Conservation (phyloP, 2,329 filamentous ascomycete genomes). For the Plectosphaerella plurivora region DNA sequence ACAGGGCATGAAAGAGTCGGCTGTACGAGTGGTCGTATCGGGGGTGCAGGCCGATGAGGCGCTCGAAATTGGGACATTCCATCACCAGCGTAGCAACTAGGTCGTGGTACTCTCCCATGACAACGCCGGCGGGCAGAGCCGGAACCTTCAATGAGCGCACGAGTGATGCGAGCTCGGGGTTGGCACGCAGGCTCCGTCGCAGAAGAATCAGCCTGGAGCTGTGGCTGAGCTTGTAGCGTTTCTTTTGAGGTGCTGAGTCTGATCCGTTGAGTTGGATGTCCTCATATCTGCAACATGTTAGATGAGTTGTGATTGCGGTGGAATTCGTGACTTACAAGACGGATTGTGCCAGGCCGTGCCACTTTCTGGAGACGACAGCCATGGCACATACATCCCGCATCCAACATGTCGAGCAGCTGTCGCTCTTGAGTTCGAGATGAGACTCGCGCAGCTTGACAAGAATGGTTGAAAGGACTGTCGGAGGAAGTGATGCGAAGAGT, state of each 20-base stretch:
- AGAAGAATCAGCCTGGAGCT: slow-evolving; percentile 52
- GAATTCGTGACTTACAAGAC: slow-evolving; percentile 38
- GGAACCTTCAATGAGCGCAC: slow-evolving; percentile 57
- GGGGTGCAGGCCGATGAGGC: slow-evolving; percentile 48
- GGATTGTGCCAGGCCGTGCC: slow-evolving; percentile 44
- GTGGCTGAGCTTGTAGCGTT: slow-evolving; percentile 49
- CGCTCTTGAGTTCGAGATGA: slow-evolving; percentile 42
- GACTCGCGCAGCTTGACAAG: slow-evolving; percentile 45
- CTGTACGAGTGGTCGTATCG: slow-evolving; percentile 52
- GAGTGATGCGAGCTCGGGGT: slow-evolving; percentile 46
- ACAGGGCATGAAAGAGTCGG: slow-evolving; percentile 54
- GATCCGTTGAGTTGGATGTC: slow-evolving; percentile 54
- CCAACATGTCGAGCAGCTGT: slow-evolving; percentile 61
- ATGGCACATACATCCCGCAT: slow-evolving; percentile 56
- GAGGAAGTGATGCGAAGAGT: slow-evolving; percentile 49
- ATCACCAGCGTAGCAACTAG: slow-evolving; percentile 57
- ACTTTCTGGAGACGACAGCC: slow-evolving; percentile 45
- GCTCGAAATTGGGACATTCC: slow-evolving; percentile 62
- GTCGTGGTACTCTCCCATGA: slow-evolving; percentile 49
- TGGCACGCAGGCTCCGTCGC: slow-evolving; percentile 51
- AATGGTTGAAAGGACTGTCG: slow-evolving; percentile 56
- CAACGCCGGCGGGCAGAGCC: slow-evolving; percentile 32
- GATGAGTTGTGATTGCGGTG: slow-evolving; percentile 1
- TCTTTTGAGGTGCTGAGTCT: slow-evolving; percentile 52
- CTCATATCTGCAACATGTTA: slow-evolving; percentile 38